Base-by-base conservation (phyloP, 192 early-diverging fungal genomes). In the Entophlyctis luteolus region DNA sequence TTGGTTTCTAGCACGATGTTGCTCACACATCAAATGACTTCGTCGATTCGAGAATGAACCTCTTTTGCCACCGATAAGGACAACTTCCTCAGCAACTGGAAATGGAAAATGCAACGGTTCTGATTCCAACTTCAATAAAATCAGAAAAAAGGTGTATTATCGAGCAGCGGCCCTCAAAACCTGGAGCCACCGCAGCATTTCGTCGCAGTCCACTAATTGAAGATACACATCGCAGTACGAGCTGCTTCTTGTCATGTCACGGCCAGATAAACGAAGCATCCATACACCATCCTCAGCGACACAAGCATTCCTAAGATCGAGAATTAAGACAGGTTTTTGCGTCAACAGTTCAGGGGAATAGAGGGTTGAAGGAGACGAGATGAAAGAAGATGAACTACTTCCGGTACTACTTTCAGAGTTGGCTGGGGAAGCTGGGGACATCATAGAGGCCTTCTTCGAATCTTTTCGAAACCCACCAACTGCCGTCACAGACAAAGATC, bases 111-210 rank as follows among this genome's bases (percentile, higher is more conserved):
- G n/a, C n/a, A n/a, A n/a, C n/a, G n/a, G n/a, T n/a, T n/a, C n/a
- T n/a, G n/a, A n/a, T n/a, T n/a, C n/a, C n/a, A n/a, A n/a, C n/a
- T n/a, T n/a, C n/a, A n/a, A n/a, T n/a, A n/a, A n/a, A n/a, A n/a
- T n/a, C n/a, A n/a, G n/a, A n/a, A n/a, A n/a, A n/a, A n/a, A n/a
- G n/a, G n/a, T n/a, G n/a, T n/a, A n/a, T n/a, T n/a, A n/a, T n/a
- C n/a, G n/a, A n/a, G n/a, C n/a, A n/a, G n/a, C n/a, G n/a, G n/a
- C n/a, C n/a, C n/a, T n/a, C 27, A 63, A 63, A 29, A 47, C 28
- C 46, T 20, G 8, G 14, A 63, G 31, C 60, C 60, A 63, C 25
- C 60, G 42, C 14, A 63, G 47, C 60, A 63, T 63, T 25, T 63
- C 60, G 20, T 63, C 60, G 25, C 60, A 63, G 14, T 63, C 60